Percentiles rank a stretch among this genome's conserved stretches.
Conservation (phyloP, 441 rosid species). For the Jatropha multifida region DNA sequence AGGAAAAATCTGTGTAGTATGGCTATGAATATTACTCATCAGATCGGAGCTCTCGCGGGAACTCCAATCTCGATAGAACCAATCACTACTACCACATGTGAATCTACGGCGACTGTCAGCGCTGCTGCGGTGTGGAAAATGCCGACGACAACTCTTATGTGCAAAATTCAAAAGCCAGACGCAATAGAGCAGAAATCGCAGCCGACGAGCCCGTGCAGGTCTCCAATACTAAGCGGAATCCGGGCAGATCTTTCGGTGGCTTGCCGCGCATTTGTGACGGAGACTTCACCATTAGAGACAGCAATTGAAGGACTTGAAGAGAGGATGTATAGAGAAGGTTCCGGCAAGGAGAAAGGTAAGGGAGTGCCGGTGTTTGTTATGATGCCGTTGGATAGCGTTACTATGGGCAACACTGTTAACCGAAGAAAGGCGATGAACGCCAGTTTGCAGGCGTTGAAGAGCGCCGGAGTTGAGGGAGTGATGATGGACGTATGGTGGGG, state of each 20-base stretch:
- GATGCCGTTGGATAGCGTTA: conserved; percentile 98
- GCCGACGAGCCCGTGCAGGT: conserved; percentile 65
- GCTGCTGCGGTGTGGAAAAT: conserved; percentile 50
- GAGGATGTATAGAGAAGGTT: conserved; percentile 41
- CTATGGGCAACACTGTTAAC: conserved; percentile 65
- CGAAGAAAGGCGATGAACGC: conserved; percentile 90
- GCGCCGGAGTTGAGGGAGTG: conserved; percentile 92
- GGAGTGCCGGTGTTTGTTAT: conserved; percentile 94
- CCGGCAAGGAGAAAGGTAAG: conserved; percentile 27
- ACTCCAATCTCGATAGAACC: conserved; percentile 41
- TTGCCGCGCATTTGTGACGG: conserved; percentile 55
- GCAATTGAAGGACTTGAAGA: conserved; percentile 26
- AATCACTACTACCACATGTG: not conserved
- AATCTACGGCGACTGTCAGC: conserved; percentile 37
- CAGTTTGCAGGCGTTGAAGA: conserved; percentile 84
- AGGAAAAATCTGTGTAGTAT: conserved; percentile 18
- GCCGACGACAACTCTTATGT: conserved; percentile 32
- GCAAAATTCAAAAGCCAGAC: conserved; percentile 36
- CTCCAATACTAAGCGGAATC: conserved; percentile 41
- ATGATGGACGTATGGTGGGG: conserved; percentile 99
- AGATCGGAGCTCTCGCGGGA: conserved; percentile 66
- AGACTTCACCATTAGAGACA: conserved; percentile 22
- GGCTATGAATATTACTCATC: conserved; percentile 71
- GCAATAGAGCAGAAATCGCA: conserved; percentile 40
- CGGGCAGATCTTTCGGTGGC: conserved; percentile 73